Base-by-base conservation (phyloP, 1,284 basidiomycete genomes). In the Trametes versicolor region DNA sequence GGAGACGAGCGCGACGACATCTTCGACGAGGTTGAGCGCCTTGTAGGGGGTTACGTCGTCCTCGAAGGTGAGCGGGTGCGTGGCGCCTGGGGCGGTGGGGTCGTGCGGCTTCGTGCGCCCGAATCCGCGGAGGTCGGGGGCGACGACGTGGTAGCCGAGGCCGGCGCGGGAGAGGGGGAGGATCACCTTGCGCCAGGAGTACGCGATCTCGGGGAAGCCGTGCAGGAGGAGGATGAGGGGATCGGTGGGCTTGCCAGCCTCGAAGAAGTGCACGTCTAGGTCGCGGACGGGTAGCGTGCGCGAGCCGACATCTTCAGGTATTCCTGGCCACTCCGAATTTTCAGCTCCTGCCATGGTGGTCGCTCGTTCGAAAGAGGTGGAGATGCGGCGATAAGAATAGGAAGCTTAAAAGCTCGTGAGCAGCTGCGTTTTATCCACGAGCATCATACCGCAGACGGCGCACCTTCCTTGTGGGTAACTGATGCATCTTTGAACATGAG, bases 121-220 rank as follows among this genome's bases (percentile, higher is more conserved):
- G 54, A 71, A 76, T 2, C 79, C 77, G 10, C 79, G 72, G 25
- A 71, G 70, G 62, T 81, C 79, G 15, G 79, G 75, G 0, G 77
- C 78, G 45, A 79, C 76, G 58, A 79, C 77, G 47, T 72, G 70
- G 67, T 75, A 80, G 4, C 78, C 57, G n/a, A 34, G 13, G n/a
- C 55, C 77, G 15, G 79, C 78, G 15, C 76, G 66, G 0, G 84
- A 74, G 36, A 89, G 79, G 1, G 87, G 86, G 0, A 75, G 66
- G 41, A 90, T 79, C 36, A 89, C 64, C 64, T 85, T 85, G 23
- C 88, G 81, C 87, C 87, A 89, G 10, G 88, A 89, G 70, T 85
- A 87, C 1, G 86, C 82, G 12, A 90, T 79, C 70, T 89, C 88
- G 15, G 89, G 88, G 71, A 90, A 90, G 39, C 88, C 89, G 66